Evolutionary conservation across 225 moss, liverwort and hornwort species (phyloP), one percentile per base, ranked within the genome.

Genomic region (Antitrichia curtipendula): DNA sequence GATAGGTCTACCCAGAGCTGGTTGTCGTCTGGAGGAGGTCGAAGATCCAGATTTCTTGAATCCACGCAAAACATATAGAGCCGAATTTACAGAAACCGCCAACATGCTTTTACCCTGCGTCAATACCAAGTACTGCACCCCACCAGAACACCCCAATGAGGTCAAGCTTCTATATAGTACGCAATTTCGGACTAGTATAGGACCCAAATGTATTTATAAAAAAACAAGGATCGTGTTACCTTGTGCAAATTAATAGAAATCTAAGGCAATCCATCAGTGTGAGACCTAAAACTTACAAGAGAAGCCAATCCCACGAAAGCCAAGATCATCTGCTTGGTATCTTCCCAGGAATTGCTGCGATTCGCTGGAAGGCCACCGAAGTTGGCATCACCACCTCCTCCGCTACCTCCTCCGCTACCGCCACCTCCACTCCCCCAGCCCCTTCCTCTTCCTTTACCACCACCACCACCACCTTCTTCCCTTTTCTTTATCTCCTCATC

Each of bases 401-500:
- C 89, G 66, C 76, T 7, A 28, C 95, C 89, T 4, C 96, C 91
- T 9, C 95, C 93, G 1, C 94, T 90, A 54, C 95, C 94, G 22
- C 95, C 91, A 82, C 95, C 93, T 36, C 95, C 92, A n/a, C 92
- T 90, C 17, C 95, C 91, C 89, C 96, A 86, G 8, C 97, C 97
- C 89, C 96, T 82, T 45, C 97, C 95, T 85, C 93, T 87, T 52
- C 94, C 90, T 36, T 89, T 88, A 28, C 95, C 93, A 58, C 94
- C 91, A 28, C 95, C 93, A 58, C 94, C 91, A 36, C 95, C 93
- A 81, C 93, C 79, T 82, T 93, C 96, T 92, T 98, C 92, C 59
- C 96, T 89, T 92, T 95, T 97, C 94, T 98, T 98, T 34, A 97
- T 96, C 93, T 97, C 97, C 77, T 98, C 95, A 63, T 96, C 96